A percentile compares a stretch with the other conserved stretches of the same genome.
Conservation (phyloP, 352 stramenopile genomes). For the Globisporangium uncinulatum region DNA sequence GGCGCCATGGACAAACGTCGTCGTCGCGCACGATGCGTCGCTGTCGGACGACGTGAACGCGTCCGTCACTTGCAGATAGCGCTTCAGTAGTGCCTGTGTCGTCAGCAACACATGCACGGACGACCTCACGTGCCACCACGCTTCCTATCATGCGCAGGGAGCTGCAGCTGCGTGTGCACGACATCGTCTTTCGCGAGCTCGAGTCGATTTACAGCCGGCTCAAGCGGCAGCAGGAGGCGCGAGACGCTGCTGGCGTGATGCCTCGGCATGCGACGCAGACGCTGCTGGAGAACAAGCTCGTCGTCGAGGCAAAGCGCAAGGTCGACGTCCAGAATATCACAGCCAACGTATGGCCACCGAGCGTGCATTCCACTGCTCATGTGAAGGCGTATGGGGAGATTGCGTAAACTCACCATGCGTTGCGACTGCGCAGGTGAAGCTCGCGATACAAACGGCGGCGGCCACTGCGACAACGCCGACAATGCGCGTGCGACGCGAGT, state of each 20-base stretch:
- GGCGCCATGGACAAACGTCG: conserved; percentile 39
- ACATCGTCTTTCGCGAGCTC: conserved; percentile 37
- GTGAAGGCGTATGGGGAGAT: too few relatives aligned
- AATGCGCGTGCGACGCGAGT: conserved; percentile 9
- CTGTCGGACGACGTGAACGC: conserved; percentile 46
- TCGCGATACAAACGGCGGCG: conserved; percentile 32
- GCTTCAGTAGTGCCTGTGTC: neutral
- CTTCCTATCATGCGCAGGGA: too few relatives aligned
- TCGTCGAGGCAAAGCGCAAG: conserved; percentile 61
- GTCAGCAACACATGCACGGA: neutral
- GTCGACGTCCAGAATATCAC: conserved; percentile 37
- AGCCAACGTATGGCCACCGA: too few relatives aligned
- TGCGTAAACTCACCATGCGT: too few relatives aligned
- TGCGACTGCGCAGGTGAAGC: conserved; percentile 34
- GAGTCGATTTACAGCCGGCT: conserved; percentile 31
- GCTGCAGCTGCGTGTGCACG: conserved; percentile 29
- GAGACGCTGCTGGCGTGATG: conserved; percentile 39
- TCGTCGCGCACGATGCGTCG: conserved; percentile 31
- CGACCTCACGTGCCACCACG: neutral
- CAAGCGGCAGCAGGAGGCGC: conserved; percentile 32
- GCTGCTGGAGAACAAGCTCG: conserved; percentile 47
- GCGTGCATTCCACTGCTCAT: too few relatives aligned
- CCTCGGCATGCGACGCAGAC: conserved; percentile 29
- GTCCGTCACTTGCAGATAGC: conserved; percentile 9
- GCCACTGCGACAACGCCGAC: conserved; percentile 14